Evolutionary conservation across 148 eudicot genomes (phyloP).

Genomic region (Silene latifolia): DNA sequence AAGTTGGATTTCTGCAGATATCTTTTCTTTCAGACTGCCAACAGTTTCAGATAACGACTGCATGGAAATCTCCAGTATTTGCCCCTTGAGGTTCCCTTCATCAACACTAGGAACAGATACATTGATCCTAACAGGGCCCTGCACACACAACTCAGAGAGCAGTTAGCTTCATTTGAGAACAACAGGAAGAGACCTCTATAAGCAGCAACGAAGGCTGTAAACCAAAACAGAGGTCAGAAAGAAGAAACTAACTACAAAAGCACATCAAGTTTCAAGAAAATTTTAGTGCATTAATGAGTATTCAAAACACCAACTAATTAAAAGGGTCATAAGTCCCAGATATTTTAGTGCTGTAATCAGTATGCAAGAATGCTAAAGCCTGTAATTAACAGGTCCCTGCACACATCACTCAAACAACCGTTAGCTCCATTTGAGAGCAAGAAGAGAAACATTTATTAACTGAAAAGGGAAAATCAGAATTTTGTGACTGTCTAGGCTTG

Average conservation of each 20-base stretch:
- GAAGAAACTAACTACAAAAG: neutral
- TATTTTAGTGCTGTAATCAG: too few relatives aligned
- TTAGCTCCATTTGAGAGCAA: conserved; percentile 11
- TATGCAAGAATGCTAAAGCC: too few relatives aligned
- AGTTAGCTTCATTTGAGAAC: conserved; percentile 9
- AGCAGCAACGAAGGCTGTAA: neutral
- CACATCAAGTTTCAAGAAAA: too few relatives aligned
- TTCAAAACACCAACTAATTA: too few relatives aligned
- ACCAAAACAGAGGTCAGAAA: neutral
- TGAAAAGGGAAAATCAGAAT: neutral
- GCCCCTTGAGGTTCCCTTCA: conserved; percentile 82
- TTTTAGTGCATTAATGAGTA: too few relatives aligned
- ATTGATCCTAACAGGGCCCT: conserved; percentile 65
- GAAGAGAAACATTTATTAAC: neutral
- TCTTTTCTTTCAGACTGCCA: conserved; percentile 71
- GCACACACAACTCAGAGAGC: conserved; percentile 18
- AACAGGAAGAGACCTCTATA: neutral
- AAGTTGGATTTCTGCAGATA: conserved; percentile 79
- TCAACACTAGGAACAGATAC: conserved; percentile 70
- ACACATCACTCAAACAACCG: conserved; percentile 5
- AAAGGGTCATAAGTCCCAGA: too few relatives aligned
- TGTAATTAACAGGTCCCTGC: conserved; percentile 55
- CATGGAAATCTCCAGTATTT: conserved; percentile 58
- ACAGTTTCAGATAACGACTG: conserved; percentile 64
- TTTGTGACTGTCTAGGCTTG: neutral